Conservation (phyloP, 345 rosid species). For the Kernera saxatilis region DNA sequence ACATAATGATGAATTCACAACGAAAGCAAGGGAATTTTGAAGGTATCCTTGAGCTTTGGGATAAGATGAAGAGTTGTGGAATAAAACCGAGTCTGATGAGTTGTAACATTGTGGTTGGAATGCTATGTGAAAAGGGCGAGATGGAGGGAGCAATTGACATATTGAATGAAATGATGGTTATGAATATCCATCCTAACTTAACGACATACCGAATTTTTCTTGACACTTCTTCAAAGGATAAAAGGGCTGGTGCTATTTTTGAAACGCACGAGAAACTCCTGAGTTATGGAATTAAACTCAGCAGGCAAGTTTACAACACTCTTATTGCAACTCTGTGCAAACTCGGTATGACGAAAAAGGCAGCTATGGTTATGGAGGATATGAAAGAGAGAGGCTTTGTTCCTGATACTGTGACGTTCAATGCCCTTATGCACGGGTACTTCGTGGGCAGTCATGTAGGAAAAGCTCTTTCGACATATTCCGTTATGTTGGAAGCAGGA, state of each 20-base stretch:
- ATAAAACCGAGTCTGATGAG: constrained; percentile 60
- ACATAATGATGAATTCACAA: constrained; percentile 63
- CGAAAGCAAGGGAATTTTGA: constrained; percentile 53
- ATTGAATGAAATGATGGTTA: constrained; percentile 45
- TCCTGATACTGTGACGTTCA: constrained; percentile 54
- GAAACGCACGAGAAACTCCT: constrained; percentile 55
- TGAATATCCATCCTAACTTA: constrained; percentile 50
- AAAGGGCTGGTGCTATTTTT: constrained; percentile 50
- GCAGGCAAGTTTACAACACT: constrained; percentile 51
- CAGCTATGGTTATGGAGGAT: constrained; percentile 44
- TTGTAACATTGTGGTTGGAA: constrained; percentile 52
- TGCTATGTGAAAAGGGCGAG: constrained; percentile 46
- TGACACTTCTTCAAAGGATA: constrained; percentile 43
- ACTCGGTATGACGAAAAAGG: constrained; percentile 72
- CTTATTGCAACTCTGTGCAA: constrained; percentile 63
- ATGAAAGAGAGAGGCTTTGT: constrained; percentile 52
- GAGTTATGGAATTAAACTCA: constrained; percentile 50
- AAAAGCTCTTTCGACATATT: constrained; percentile 47
- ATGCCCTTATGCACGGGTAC: constrained; percentile 69
- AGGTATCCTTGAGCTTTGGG: constrained; percentile 52
- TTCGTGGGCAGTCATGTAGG: constrained; percentile 48
- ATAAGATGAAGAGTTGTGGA: constrained; percentile 53
- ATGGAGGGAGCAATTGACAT: constrained; percentile 49
- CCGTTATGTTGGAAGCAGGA: constrained; percentile 51
- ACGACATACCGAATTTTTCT: constrained; percentile 51